phyloP scores from a whole-genome alignment of 192 early-diverging fungal genomes.

The Lobosporangium transversale region DNA sequence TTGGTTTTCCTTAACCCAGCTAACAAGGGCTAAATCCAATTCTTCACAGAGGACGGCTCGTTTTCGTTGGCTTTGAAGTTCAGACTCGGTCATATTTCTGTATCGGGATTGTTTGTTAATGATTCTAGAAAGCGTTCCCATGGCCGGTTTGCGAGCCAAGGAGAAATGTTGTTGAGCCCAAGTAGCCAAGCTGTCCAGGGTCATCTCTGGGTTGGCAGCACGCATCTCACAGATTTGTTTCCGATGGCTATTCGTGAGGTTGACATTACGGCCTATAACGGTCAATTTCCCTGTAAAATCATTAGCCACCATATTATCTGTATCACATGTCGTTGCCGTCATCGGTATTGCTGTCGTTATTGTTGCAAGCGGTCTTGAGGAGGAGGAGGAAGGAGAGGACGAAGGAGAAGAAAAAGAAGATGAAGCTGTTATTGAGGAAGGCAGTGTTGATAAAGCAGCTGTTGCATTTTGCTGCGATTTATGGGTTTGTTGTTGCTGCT shows the following conservation, averaged over 20 bases:
- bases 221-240: constrained; percentile 37
- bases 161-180: constrained; percentile 29
- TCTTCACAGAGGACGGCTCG: constrained; percentile 29
- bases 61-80: constrained; percentile 33
- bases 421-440: too few relatives aligned
- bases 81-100: constrained; percentile 17
- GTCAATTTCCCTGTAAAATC: too few relatives aligned
- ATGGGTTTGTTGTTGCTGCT: constrained; percentile 21
- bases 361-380: constrained; percentile 15
- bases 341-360: constrained; percentile 10
- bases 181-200: constrained; percentile 17
- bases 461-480: constrained; percentile 13
- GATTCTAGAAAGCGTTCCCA: constrained; percentile 46
- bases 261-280: constrained; percentile 32
- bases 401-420: too few relatives aligned
- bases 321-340: background rate
- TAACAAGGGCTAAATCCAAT: constrained; percentile 24
- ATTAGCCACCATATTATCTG: too few relatives aligned
- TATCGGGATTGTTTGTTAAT: constrained; percentile 18
- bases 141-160: constrained; percentile 28
- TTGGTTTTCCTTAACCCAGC: constrained; percentile 36
- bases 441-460: too few relatives aligned
- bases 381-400: too few relatives aligned
- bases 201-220: constrained; percentile 26
- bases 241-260: constrained; percentile 35